phyloP scores from a whole-genome alignment of 2,329 filamentous ascomycete species.

The Aspergillus sp. region DNA sequence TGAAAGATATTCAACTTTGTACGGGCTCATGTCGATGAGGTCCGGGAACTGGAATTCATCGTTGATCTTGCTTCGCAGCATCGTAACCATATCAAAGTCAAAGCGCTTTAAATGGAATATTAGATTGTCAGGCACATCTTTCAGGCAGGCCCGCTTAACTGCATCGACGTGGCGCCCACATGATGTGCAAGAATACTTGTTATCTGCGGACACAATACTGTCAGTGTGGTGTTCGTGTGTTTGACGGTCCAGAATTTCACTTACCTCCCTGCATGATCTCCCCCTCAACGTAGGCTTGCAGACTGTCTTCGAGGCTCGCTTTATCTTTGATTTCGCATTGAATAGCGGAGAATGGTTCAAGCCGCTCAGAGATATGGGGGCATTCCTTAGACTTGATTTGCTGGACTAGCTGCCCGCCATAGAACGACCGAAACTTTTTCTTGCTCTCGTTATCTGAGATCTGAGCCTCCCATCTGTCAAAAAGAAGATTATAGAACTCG shows the following conservation, averaged over 20 bases:
- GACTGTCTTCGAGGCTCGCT: conserved; percentile 75
- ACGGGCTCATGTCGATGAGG: conserved; percentile 82
- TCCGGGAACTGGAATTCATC: conserved; percentile 88
- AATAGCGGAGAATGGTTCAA: conserved; percentile 90
- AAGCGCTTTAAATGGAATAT: conserved; percentile 85
- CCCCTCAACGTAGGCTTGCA: conserved; percentile 93
- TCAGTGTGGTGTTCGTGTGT: conserved; percentile 21
- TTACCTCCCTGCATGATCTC: conserved; percentile 89
- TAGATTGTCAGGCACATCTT: conserved; percentile 87
- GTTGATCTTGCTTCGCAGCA: conserved; percentile 89
- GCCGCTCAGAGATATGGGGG: conserved; percentile 83
- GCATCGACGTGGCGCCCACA: conserved; percentile 90
- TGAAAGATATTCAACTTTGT: conserved; percentile 82
- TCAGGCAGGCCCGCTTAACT: conserved; percentile 87
- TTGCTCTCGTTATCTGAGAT: conserved; percentile 69
- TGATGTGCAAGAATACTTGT: conserved; percentile 95
- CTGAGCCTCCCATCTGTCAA: conserved; percentile 87
- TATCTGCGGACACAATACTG: conserved; percentile 59
- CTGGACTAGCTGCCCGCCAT: conserved; percentile 86
- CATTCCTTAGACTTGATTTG: conserved; percentile 97
- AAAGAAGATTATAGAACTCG: conserved; percentile 92
- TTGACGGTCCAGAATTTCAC: conserved; percentile 24
- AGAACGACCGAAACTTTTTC: conserved; percentile 76
- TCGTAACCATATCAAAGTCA: conserved; percentile 59
- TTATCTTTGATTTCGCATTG: conserved; percentile 97